A percentile compares a stretch with the other conserved stretches of the same genome.
Evolutionary conservation across 1,284 basidiomycete genomes (phyloP).

Genomic region (Cerioporus squamosus): DNA sequence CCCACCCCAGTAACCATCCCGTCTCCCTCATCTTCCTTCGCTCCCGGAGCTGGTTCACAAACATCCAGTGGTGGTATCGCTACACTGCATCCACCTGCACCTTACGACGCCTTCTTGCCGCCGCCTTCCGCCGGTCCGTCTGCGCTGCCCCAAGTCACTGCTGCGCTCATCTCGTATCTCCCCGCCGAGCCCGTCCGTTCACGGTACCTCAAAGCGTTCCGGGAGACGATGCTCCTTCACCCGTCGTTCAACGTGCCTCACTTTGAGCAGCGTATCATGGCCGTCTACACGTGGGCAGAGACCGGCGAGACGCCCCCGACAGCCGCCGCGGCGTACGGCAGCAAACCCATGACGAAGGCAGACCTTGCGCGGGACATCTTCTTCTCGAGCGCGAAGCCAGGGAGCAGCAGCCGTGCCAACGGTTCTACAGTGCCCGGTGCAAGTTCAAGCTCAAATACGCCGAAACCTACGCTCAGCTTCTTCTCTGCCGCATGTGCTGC

Average conservation of each 20-base stretch:
- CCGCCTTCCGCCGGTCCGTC: slow-evolving; percentile 19
- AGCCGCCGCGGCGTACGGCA: slow-evolving; percentile 5
- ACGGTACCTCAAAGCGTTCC: slow-evolving; percentile 43
- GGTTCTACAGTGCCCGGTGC: slow-evolving; percentile 1
- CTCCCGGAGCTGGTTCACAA: slow-evolving; percentile 10
- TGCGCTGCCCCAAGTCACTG: slow-evolving; percentile 41
- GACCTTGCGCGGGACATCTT: slow-evolving; percentile 43
- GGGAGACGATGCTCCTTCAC: slow-evolving; percentile 50
- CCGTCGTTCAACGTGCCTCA: slow-evolving; percentile 57
- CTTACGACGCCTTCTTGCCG: slow-evolving; percentile 27
- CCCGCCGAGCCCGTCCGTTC: slow-evolving; percentile 44
- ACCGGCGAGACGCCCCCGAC: slow-evolving; percentile 6
- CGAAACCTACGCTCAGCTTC: slow-evolving; percentile 56
- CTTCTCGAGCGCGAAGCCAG: slow-evolving; percentile 24
- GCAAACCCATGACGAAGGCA: slow-evolving; percentile 24
- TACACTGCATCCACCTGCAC: slow-evolving; percentile 20
- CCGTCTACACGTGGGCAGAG: slow-evolving; percentile 47
- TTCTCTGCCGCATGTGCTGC: slow-evolving; percentile 58
- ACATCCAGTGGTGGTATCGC: slow-evolving; percentile 8
- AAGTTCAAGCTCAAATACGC: slow-evolving; percentile 16
- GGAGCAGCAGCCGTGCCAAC: slow-evolving; percentile 10
- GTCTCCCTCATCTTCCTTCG: slow-evolving; percentile 17
- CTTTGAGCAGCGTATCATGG: slow-evolving; percentile 49
- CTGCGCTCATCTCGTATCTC: slow-evolving; percentile 42
- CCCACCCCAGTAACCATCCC: slow-evolving; percentile 40